Evolutionary conservation across 2,329 filamentous ascomycete genomes (phyloP).

Genomic region (Sporothrix dimorphospora): DNA sequence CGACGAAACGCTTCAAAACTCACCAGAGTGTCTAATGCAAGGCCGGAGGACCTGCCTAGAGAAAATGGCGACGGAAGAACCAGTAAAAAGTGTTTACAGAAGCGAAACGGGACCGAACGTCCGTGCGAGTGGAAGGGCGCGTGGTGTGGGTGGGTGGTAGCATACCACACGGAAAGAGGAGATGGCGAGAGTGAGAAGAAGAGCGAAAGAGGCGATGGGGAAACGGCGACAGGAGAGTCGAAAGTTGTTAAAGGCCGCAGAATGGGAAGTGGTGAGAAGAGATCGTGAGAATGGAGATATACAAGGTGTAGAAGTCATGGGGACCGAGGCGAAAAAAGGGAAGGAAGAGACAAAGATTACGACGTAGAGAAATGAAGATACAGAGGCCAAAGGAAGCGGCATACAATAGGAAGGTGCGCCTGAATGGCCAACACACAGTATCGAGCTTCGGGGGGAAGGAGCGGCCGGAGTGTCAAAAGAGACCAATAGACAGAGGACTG

Average conservation of each 20-base stretch:
- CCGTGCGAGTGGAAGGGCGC: constrained; percentile 13
- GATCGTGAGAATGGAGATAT: not conserved
- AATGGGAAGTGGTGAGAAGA: not conserved
- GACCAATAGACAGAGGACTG: not conserved
- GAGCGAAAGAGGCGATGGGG: not conserved
- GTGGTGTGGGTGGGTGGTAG: constrained; percentile 12
- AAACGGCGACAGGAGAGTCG: not conserved
- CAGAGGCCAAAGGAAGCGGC: not conserved
- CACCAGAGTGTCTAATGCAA: constrained; percentile 8
- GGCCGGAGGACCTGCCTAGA: not conserved
- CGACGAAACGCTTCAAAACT: constrained; percentile 24
- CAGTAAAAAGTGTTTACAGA: constrained; percentile 18
- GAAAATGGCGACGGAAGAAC: constrained; percentile 9
- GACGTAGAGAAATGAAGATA: not conserved
- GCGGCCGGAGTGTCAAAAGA: not conserved
- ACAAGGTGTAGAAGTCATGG: not conserved
- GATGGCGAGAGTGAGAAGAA: not conserved
- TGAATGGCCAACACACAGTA: not conserved
- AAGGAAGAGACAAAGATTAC: constrained; percentile 6
- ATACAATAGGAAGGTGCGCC: constrained; percentile 21
- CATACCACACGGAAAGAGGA: constrained; percentile 4
- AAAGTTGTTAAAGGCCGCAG: not conserved
- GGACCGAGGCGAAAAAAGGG: not conserved
- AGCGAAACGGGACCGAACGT: constrained; percentile 26
- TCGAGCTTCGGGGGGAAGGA: constrained; percentile 20